These are phyloP conservation scores for Asterophora parasitica DNA, from an alignment of 768 basidiomycete genomes.

Conservation along the genomic window DNA sequence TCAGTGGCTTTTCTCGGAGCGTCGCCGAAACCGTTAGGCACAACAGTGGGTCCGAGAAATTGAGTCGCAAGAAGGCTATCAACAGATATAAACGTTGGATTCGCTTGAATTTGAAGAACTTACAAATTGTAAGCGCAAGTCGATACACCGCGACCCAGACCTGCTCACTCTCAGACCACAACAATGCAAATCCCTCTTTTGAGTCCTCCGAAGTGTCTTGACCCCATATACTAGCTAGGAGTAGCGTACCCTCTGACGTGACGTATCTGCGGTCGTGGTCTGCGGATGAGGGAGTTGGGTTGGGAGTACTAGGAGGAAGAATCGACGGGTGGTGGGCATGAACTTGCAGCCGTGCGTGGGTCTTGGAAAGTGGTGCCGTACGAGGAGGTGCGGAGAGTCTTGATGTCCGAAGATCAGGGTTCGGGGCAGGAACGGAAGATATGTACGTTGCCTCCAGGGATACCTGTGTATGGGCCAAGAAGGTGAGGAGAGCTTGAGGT, in stretches of 20 bases:
- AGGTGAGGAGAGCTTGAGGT: slow-evolving; percentile 47
- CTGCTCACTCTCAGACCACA: slow-evolving; percentile 57
- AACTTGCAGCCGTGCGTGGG: slow-evolving; percentile 28
- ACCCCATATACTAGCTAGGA: slow-evolving; percentile 75
- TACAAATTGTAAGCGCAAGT: slow-evolving; percentile 75
- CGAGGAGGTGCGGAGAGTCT: slow-evolving; percentile 49
- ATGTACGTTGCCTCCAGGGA: slow-evolving; percentile 82
- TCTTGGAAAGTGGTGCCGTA: slow-evolving; percentile 40
- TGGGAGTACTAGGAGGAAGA: slow-evolving; percentile 79
- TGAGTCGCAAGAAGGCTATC: slow-evolving; percentile 69
- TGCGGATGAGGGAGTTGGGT: slow-evolving; percentile 72
- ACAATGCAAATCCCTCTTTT: slow-evolving; percentile 55
- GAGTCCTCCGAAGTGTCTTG: slow-evolving; percentile 42
- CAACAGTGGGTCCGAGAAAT: slow-evolving; percentile 68
- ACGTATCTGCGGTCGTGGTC: slow-evolving; percentile 75
- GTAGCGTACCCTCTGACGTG: slow-evolving; percentile 68
- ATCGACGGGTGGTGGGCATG: slow-evolving; percentile 55
- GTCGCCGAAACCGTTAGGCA: slow-evolving; percentile 85
- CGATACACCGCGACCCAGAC: slow-evolving; percentile 80
- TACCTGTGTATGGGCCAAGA: slow-evolving; percentile 68
- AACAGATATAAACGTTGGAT: slow-evolving; percentile 7
- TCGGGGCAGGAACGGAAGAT: slow-evolving; percentile 38
- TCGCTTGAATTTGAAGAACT: slow-evolving; percentile 24
- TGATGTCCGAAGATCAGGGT: slow-evolving; percentile 30
- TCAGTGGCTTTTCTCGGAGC: slow-evolving; percentile 71